Percentiles rank a stretch among this genome's conserved stretches.
These are phyloP conservation scores for Falciphora oryzae DNA, from an alignment of 2,329 filamentous ascomycete species.

Conservation along the genomic window DNA sequence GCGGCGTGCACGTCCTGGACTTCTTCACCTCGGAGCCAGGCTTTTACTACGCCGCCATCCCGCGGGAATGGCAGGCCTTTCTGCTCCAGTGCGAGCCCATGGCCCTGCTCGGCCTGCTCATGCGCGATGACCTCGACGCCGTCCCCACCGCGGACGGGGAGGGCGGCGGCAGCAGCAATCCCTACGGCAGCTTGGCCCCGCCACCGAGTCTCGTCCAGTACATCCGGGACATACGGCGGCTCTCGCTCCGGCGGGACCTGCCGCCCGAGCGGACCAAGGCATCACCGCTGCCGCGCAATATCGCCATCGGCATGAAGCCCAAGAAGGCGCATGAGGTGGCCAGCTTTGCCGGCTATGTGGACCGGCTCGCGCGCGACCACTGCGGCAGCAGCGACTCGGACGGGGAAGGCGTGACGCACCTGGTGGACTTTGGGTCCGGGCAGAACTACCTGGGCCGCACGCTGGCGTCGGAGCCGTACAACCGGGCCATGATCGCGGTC, in stretches of 20 bases:
- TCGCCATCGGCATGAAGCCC: slow-evolving; percentile 86
- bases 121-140: slow-evolving; percentile 65
- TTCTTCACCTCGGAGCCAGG: slow-evolving; percentile 86
- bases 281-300: slow-evolving; percentile 54
- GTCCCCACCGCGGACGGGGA: slow-evolving; percentile 18
- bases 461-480: slow-evolving; percentile 79
- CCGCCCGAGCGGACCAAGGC: slow-evolving; percentile 19
- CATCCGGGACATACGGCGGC: slow-evolving; percentile 61
- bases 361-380: slow-evolving; percentile 47
- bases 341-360: slow-evolving; percentile 82
- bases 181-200: slow-evolving; percentile 20
- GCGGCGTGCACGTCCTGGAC: slow-evolving; percentile 94
- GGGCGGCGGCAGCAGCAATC: slow-evolving; percentile 12
- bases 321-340: slow-evolving; percentile 95
- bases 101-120: slow-evolving; percentile 71
- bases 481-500: slow-evolving; percentile 81
- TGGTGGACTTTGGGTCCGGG: slow-evolving; percentile 93
- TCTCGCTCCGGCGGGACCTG: slow-evolving; percentile 62
- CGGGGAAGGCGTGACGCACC: slow-evolving; percentile 61
- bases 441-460: slow-evolving; percentile 93
- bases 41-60: slow-evolving; percentile 72
- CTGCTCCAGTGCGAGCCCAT: slow-evolving; percentile 66
- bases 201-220: slow-evolving; percentile 63
- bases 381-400: slow-evolving; percentile 36
- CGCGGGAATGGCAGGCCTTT: slow-evolving; percentile 75